phyloP scores from a whole-genome alignment of 2,329 filamentous ascomycete species.

The Phyllosticta capitalensis region DNA sequence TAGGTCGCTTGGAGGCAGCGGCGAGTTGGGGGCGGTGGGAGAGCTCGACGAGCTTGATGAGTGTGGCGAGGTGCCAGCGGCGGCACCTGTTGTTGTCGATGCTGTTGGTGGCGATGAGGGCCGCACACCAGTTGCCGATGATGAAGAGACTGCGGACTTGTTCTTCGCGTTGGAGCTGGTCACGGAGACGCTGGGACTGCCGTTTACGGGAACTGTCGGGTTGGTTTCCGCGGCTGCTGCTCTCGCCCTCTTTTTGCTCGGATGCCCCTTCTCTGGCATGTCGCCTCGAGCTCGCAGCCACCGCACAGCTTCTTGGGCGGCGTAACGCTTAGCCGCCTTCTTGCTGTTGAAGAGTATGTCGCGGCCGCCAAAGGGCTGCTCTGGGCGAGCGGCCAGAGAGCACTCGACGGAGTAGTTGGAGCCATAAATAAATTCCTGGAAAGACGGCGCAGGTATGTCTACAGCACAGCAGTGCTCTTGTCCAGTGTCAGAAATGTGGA shows the following conservation, averaged over 20 bases:
- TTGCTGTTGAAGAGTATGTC: constrained; percentile 28
- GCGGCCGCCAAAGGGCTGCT: constrained; percentile 26
- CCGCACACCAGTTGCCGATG: not conserved
- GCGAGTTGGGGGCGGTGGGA: not conserved
- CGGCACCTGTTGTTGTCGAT: not conserved
- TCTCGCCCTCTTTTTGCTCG: constrained; percentile 21
- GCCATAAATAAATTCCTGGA: constrained; percentile 27
- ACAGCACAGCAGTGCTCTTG: constrained; percentile 25
- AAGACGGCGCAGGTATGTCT: constrained; percentile 23
- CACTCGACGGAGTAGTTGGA: constrained; percentile 23
- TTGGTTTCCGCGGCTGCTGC: not conserved
- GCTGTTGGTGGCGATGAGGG: not conserved
- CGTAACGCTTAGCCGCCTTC: constrained; percentile 31
- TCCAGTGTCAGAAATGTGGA: not conserved
- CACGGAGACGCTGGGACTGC: not conserved
- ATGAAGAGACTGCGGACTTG: not conserved
- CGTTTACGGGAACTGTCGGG: not conserved
- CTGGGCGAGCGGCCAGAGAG: constrained; percentile 17
- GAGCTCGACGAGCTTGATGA: not conserved
- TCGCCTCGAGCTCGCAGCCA: constrained; percentile 29
- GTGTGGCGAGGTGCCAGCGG: not conserved
- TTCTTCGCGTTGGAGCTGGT: not conserved
- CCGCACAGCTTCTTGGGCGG: constrained; percentile 32
- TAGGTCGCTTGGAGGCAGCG: not conserved
- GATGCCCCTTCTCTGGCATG: constrained; percentile 24